A percentile compares a stretch with the other conserved stretches of the same genome.
Conservation (phyloP, 495 filamentous ascomycete species). For the Penicillium lividum region DNA sequence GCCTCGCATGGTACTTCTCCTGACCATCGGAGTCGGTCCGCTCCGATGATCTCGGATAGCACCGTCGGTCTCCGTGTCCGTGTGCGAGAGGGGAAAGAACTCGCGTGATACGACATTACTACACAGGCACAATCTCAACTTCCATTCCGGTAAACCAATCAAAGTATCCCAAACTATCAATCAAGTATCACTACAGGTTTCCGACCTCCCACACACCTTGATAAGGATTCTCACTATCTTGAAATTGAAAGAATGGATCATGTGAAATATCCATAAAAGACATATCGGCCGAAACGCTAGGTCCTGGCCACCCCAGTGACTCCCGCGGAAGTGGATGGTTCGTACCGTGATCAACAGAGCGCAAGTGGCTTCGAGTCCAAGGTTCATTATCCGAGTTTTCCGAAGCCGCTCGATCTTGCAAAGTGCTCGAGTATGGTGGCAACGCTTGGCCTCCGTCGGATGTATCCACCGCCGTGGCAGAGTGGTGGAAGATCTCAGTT, state of each 20-base stretch:
- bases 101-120: neutral
- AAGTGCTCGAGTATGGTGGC: slow-evolving; percentile 26
- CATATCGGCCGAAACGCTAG: slow-evolving; percentile 29
- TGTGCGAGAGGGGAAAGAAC: neutral
- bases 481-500: slow-evolving; percentile 42
- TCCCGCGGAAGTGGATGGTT: slow-evolving; percentile 14
- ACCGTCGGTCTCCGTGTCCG: slow-evolving; percentile 7
- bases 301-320: slow-evolving; percentile 11
- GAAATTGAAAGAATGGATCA: slow-evolving; percentile 34
- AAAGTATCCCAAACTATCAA: neutral
- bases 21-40: neutral
- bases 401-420: slow-evolving; percentile 4
- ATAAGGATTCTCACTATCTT: slow-evolving; percentile 30
- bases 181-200: slow-evolving; percentile 21
- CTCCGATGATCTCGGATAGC: slow-evolving; percentile 1
- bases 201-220: slow-evolving; percentile 31
- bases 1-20: neutral
- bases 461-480: slow-evolving; percentile 41
- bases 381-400: slow-evolving; percentile 8
- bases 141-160: neutral
- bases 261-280: slow-evolving; percentile 33
- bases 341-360: slow-evolving; percentile 2
- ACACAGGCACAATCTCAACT: neutral
- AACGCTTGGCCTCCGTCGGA: slow-evolving; percentile 42
- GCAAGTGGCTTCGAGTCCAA: slow-evolving; percentile 2